phyloP scores from a whole-genome alignment of 164 flowering plant genomes.

The Aristolochia fimbriata region DNA sequence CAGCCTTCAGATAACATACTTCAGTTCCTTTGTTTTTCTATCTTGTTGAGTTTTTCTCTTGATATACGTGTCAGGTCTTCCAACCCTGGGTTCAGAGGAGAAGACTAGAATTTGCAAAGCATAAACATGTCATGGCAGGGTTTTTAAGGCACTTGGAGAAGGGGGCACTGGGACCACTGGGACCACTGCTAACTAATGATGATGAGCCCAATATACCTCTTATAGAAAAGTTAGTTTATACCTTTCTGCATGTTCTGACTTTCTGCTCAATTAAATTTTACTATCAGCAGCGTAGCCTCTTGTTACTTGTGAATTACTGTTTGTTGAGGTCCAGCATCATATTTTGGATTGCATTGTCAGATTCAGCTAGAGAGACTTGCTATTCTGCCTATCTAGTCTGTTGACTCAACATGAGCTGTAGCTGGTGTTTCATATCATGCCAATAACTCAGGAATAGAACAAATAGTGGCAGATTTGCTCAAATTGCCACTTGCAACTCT shows the following conservation, averaged over 20 bases:
- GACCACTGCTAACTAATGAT: constrained; percentile 49
- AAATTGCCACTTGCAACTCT: too few relatives aligned
- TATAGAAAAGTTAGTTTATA: constrained; percentile 32
- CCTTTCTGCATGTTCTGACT: background rate
- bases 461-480: too few relatives aligned
- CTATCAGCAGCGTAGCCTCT: constrained; percentile 1
- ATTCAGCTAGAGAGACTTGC: too few relatives aligned
- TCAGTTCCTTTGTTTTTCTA: background rate
- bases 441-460: too few relatives aligned
- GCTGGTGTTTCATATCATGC: too few relatives aligned
- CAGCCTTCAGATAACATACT: background rate
- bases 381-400: too few relatives aligned
- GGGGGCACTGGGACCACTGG: constrained; percentile 56
- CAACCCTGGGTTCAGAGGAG: constrained; percentile 87
- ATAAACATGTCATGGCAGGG: constrained; percentile 69
- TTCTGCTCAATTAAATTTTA: background rate
- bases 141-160: constrained; percentile 41
- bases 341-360: too few relatives aligned
- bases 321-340: too few relatives aligned
- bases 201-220: constrained; percentile 43
- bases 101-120: constrained; percentile 52
- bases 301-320: background rate
- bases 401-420: too few relatives aligned
- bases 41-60: background rate
- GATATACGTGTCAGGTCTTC: constrained; percentile 37